A percentile compares a stretch with the other conserved stretches of the same genome.
Evolutionary conservation across 805 yeast species (phyloP).

Genomic region (Metschnikowia lochheadii): DNA sequence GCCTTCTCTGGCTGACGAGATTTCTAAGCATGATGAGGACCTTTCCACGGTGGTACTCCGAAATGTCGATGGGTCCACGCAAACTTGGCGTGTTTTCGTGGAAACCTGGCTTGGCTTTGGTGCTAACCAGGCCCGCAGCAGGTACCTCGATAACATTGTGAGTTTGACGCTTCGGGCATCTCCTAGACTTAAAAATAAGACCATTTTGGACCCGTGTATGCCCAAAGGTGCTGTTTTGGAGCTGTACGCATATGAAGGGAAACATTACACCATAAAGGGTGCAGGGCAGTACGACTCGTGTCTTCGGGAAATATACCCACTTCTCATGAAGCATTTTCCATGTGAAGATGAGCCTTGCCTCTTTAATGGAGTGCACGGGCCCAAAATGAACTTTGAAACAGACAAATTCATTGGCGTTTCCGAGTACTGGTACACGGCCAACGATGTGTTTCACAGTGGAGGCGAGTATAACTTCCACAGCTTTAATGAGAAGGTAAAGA

Average conservation of each 20-base stretch:
- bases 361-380: constrained; percentile 94
- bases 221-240: constrained; percentile 54
- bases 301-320: constrained; percentile 64
- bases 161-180: constrained; percentile 17
- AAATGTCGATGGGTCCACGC: constrained; percentile 64
- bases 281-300: constrained; percentile 78
- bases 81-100: constrained; percentile 83
- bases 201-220: constrained; percentile 69
- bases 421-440: constrained; percentile 96
- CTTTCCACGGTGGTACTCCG: constrained; percentile 62
- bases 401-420: constrained; percentile 91
- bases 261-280: constrained; percentile 55
- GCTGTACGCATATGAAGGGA: constrained; percentile 45
- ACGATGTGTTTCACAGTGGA: constrained; percentile 83
- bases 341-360: constrained; percentile 87
- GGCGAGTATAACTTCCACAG: constrained; percentile 79
- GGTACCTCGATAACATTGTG: constrained; percentile 62
- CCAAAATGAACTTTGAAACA: constrained; percentile 69
- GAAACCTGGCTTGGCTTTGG: constrained; percentile 98
- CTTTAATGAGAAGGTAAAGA: constrained; percentile 61
- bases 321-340: constrained; percentile 72
- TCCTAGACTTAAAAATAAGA: constrained; percentile 5
- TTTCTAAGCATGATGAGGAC: constrained; percentile 66
- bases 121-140: constrained; percentile 83
- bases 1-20: constrained; percentile 61